Evolutionary conservation across 31 red algal genomes (phyloP).

Genomic region (Odonthalia washingtoniensis): DNA sequence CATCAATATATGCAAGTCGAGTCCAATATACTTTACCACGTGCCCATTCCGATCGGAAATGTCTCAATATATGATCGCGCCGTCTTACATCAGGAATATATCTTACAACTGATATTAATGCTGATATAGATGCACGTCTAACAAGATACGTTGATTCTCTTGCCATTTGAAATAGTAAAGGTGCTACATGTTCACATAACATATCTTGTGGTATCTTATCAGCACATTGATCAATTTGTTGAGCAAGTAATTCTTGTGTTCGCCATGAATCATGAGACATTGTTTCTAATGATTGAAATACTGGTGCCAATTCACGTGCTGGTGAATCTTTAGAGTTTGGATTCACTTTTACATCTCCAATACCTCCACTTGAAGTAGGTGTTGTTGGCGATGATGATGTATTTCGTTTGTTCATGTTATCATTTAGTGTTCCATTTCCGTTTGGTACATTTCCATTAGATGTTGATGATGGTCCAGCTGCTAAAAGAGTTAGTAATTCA

Average conservation of each 20-base stretch:
- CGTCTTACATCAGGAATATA: conserved; percentile 85
- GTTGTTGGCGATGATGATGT: too few relatives aligned
- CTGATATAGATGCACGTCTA: conserved; percentile 80
- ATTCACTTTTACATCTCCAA: background rate
- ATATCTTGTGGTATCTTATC: conserved; percentile 84
- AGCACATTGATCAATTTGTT: conserved; percentile 79
- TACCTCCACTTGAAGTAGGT: too few relatives aligned
- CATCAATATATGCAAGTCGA: conserved; percentile 83
- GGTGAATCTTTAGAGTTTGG: conserved; percentile 72
- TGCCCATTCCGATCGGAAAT: conserved; percentile 90
- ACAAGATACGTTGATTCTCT: conserved; percentile 88
- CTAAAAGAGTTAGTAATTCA: conserved; percentile 60
- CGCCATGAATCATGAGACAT: conserved; percentile 92
- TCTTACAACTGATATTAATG: conserved; percentile 69
- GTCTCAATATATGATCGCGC: conserved; percentile 89
- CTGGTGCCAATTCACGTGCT: conserved; percentile 67
- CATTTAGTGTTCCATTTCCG: too few relatives aligned
- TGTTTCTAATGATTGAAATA: conserved; percentile 77
- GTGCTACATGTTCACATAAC: conserved; percentile 84
- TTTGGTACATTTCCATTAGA: too few relatives aligned
- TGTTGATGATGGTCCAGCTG: conserved; percentile 56
- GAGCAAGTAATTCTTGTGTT: conserved; percentile 84
- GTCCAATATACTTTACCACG: conserved; percentile 94
- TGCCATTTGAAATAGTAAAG: conserved; percentile 90
- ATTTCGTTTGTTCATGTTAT: too few relatives aligned